A percentile compares a stretch with the other conserved stretches of the same genome.
Evolutionary conservation across 352 stramenopile species (phyloP).

Genomic region (Pythium graminicola): DNA sequence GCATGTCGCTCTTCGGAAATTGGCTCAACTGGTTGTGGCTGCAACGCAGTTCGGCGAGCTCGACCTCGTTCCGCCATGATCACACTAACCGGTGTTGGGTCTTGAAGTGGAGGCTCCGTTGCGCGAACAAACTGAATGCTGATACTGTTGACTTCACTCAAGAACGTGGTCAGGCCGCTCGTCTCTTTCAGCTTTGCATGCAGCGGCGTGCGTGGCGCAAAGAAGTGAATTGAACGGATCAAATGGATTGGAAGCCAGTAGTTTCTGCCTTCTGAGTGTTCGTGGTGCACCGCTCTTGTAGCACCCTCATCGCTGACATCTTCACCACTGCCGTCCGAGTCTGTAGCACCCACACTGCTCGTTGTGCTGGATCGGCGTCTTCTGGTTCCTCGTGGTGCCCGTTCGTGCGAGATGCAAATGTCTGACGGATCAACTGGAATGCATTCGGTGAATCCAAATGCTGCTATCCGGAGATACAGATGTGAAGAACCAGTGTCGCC

Average conservation of each 20-base stretch:
- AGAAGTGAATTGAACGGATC: constrained; percentile 73
- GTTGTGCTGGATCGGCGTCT: constrained; percentile 30
- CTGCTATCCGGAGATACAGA: constrained; percentile 68
- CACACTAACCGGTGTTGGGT: constrained; percentile 25
- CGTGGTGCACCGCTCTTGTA: constrained; percentile 5
- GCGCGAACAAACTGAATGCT: constrained; percentile 69
- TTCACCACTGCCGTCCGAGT: constrained; percentile 29
- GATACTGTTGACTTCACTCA: constrained; percentile 70
- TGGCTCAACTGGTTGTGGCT: constrained; percentile 17
- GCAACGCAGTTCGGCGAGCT: constrained; percentile 36
- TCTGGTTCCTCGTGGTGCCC: constrained; percentile 36
- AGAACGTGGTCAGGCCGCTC: constrained; percentile 51
- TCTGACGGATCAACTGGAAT: constrained; percentile 54
- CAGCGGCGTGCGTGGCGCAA: constrained; percentile 61
- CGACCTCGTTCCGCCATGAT: constrained; percentile 15
- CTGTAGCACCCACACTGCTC: constrained; percentile 11
- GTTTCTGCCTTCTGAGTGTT: constrained; percentile 24
- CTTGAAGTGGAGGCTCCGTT: constrained; percentile 63
- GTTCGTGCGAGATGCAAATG: constrained; percentile 42
- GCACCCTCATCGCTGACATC: constrained; percentile 12
- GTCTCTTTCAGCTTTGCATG: constrained; percentile 73
- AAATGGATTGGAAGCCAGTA: constrained; percentile 76
- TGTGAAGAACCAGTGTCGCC: constrained; percentile 23
- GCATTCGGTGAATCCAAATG: constrained; percentile 68
- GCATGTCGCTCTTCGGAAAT: background rate